phyloP scores from a whole-genome alignment of 495 filamentous ascomycete genomes.

The Pseudotulostoma volvatum region DNA sequence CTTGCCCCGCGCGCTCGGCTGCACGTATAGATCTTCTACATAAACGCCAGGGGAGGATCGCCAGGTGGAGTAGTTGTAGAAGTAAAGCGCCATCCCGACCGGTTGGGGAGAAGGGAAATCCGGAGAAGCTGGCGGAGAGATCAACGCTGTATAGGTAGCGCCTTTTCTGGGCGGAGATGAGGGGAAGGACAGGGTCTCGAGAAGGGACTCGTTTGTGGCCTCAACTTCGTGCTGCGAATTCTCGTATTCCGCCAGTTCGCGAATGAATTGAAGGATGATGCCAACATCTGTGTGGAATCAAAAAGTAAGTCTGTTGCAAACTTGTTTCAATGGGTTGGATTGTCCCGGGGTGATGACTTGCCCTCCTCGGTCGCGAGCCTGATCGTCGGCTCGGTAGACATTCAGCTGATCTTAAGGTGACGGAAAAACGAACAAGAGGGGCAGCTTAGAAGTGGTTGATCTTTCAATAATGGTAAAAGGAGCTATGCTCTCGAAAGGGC shows the following conservation, averaged over 20 bases:
- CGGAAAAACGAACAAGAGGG: no score
- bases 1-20: slow-evolving; percentile 46
- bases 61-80: slow-evolving; percentile 74
- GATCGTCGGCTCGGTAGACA: slow-evolving; percentile 28
- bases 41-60: slow-evolving; percentile 73
- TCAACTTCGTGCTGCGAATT: slow-evolving; percentile 50
- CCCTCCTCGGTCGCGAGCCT: slow-evolving; percentile 33
- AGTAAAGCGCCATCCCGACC: slow-evolving; percentile 50
- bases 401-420: no score
- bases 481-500: no score
- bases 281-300: slow-evolving; percentile 48
- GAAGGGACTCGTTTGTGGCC: slow-evolving; percentile 60
- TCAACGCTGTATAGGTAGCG: slow-evolving; percentile 28
- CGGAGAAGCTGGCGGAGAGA: slow-evolving; percentile 17
- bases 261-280: slow-evolving; percentile 66
- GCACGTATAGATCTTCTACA: slow-evolving; percentile 84
- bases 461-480: no score
- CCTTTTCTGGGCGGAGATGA: slow-evolving; percentile 22
- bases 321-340: no score
- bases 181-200: slow-evolving; percentile 63
- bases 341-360: no score
- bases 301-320: neutral
- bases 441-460: no score
- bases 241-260: slow-evolving; percentile 80
- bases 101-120: slow-evolving; percentile 17